Conservation (phyloP, 2,329 filamentous ascomycete genomes). For the Ceratocystis albifundus region DNA sequence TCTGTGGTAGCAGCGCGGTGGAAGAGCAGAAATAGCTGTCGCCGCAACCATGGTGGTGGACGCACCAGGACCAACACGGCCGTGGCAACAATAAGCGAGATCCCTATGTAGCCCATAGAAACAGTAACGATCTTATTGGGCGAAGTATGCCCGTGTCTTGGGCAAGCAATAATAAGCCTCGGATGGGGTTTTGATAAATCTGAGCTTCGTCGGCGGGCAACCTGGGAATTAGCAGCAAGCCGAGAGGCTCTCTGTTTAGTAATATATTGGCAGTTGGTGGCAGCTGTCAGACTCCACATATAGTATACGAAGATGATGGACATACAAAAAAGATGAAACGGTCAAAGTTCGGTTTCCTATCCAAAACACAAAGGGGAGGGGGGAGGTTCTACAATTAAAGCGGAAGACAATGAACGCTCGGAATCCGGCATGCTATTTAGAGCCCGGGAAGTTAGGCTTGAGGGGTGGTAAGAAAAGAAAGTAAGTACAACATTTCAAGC, state of each 20-base stretch:
- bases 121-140: neutral
- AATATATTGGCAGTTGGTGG: neutral
- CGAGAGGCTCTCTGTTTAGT: no score
- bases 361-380: neutral
- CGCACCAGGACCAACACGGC: conserved; percentile 46
- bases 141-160: no score
- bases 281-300: neutral
- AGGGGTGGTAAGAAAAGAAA: neutral
- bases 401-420: neutral
- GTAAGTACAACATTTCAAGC: neutral
- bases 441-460: neutral
- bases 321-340: neutral
- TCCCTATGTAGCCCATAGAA: conserved; percentile 45
- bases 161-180: neutral
- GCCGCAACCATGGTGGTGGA: conserved; percentile 38
- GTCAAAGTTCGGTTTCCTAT: neutral
- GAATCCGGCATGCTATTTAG: neutral
- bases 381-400: neutral
- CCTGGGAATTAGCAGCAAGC: no score
- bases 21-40: conserved; percentile 31
- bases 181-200: neutral
- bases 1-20: neutral
- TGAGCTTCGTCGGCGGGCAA: no score
- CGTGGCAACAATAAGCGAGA: conserved; percentile 52
- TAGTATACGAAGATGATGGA: neutral